Evolutionary conservation across 148 eudicot species (phyloP).

Genomic region (Suaeda aralocaspica): DNA sequence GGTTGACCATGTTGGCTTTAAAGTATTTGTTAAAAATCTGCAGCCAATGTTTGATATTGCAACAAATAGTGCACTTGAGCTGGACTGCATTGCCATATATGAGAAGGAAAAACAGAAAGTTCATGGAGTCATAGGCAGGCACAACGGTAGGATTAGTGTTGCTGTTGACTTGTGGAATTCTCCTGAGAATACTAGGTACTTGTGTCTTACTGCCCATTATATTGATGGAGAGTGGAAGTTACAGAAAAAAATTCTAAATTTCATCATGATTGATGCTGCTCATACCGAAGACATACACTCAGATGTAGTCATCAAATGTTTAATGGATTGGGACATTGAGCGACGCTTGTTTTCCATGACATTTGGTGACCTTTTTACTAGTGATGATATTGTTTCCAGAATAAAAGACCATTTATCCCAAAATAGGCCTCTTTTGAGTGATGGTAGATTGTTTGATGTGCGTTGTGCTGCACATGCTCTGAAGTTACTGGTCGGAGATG

Average conservation of each 20-base stretch:
- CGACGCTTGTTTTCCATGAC: slow-evolving; percentile 81
- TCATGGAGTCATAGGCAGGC: slow-evolving; percentile 42
- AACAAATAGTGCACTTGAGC: slow-evolving; percentile 54
- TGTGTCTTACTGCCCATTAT: slow-evolving; percentile 76
- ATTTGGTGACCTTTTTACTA: slow-evolving; percentile 64
- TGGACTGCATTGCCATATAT: slow-evolving; percentile 69
- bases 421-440: slow-evolving; percentile 74
- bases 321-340: slow-evolving; percentile 88
- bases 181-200: slow-evolving; percentile 62
- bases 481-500: slow-evolving; percentile 67
- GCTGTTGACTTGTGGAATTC: slow-evolving; percentile 84
- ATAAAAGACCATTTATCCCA: slow-evolving; percentile 79
- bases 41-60: slow-evolving; percentile 80
- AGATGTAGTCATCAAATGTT: slow-evolving; percentile 74
- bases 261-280: slow-evolving; percentile 62
- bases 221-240: slow-evolving; percentile 83
- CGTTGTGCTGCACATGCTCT: slow-evolving; percentile 68
- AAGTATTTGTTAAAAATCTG: slow-evolving; percentile 79
- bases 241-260: slow-evolving; percentile 77
- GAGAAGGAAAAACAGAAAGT: slow-evolving; percentile 74
- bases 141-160: slow-evolving; percentile 74
- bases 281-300: slow-evolving; percentile 79
- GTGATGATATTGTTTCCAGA: slow-evolving; percentile 59
- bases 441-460: slow-evolving; percentile 71
- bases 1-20: slow-evolving; percentile 91